Conservation (phyloP, 2,329 filamentous ascomycete species). For the Aureobasidium musti region DNA sequence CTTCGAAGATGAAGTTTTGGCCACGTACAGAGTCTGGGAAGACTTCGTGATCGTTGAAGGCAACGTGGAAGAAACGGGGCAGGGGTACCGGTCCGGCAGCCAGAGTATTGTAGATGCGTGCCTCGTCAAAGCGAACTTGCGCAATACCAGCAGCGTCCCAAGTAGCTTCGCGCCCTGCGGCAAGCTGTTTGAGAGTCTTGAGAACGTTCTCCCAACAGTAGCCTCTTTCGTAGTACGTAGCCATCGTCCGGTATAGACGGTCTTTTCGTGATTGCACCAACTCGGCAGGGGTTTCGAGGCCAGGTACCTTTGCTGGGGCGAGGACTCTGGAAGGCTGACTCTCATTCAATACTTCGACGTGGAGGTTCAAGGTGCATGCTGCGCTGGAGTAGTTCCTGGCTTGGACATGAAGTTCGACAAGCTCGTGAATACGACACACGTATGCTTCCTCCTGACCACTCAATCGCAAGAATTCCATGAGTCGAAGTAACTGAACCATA, state of each 20-base stretch:
- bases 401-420: slow-evolving; percentile 74
- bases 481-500: slow-evolving; percentile 81
- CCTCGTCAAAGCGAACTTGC: slow-evolving; percentile 90
- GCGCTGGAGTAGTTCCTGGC: slow-evolving; percentile 82
- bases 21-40: slow-evolving; percentile 80
- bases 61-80: slow-evolving; percentile 87
- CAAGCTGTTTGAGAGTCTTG: slow-evolving; percentile 84
- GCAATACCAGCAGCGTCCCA: slow-evolving; percentile 65
- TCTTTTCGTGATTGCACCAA: slow-evolving; percentile 92
- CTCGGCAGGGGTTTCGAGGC: slow-evolving; percentile 79
- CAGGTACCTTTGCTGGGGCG: slow-evolving; percentile 41
- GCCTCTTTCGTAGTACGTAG: slow-evolving; percentile 92
- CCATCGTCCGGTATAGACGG: slow-evolving; percentile 88
- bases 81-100: slow-evolving; percentile 45
- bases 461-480: slow-evolving; percentile 96
- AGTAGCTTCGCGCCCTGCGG: slow-evolving; percentile 66
- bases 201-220: slow-evolving; percentile 89
- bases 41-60: slow-evolving; percentile 77
- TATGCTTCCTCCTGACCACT: slow-evolving; percentile 98
- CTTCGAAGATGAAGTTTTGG: slow-evolving; percentile 92
- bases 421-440: slow-evolving; percentile 90
- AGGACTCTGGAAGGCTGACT: slow-evolving; percentile 11
- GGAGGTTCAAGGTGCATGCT: slow-evolving; percentile 82
- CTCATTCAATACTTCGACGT: slow-evolving; percentile 84
- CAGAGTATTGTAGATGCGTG: slow-evolving; percentile 84